A percentile compares a stretch with the other conserved stretches of the same genome.
phyloP scores from a whole-genome alignment of 352 stramenopile genomes.

The Globisporangium spinosum region DNA sequence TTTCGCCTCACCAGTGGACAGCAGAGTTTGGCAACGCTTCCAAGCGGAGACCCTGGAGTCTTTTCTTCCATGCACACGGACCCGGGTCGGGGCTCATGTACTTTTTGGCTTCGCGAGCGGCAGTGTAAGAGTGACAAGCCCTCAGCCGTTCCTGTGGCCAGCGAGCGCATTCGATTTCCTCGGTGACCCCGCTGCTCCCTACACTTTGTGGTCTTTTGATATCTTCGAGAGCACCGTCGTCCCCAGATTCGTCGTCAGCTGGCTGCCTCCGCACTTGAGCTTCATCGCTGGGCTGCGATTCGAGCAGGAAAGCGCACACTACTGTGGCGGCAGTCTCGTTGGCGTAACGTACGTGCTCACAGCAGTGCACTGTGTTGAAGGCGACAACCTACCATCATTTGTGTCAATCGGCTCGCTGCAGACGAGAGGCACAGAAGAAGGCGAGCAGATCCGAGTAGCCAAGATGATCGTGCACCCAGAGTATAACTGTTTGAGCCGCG shows the following conservation, averaged over 20 bases:
- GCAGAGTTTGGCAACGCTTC: background rate
- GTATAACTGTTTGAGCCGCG: background rate
- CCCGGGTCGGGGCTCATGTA: background rate
- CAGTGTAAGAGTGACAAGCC: background rate
- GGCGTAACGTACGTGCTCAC: background rate
- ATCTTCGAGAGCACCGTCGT: background rate
- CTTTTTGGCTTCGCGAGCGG: background rate
- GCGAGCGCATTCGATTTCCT: background rate
- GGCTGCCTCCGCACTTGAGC: background rate
- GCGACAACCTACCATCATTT: background rate
- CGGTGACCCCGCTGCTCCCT: background rate
- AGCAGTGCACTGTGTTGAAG: slow-evolving; percentile 1
- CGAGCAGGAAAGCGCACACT: background rate
- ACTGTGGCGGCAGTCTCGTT: slow-evolving; percentile 4
- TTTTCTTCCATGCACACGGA: background rate
- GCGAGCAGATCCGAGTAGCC: background rate
- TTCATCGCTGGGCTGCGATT: background rate
- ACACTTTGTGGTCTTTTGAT: background rate
- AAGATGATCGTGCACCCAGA: background rate
- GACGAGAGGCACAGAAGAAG: background rate
- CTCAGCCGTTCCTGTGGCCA: background rate
- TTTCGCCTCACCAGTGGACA: background rate
- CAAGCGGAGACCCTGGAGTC: background rate
- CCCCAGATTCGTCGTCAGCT: background rate
- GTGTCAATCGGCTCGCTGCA: background rate